phyloP scores from a whole-genome alignment of 108 stramenopile genomes.

The Nitzschia sp. region DNA sequence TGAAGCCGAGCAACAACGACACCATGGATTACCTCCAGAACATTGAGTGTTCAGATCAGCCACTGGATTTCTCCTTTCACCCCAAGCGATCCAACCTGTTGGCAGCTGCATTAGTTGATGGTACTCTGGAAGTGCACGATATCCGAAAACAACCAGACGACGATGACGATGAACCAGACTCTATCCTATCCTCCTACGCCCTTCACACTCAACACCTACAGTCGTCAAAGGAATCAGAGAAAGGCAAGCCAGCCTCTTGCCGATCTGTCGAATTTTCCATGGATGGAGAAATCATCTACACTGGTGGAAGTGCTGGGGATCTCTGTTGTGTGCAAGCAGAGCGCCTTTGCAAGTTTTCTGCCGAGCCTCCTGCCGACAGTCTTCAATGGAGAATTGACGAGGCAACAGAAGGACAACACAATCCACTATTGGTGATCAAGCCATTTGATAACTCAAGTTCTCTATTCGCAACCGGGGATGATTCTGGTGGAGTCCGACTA shows the following conservation, averaged over 20 bases:
- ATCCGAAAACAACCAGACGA: slow-evolving; percentile 31
- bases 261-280: slow-evolving; percentile 63
- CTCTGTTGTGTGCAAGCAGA: slow-evolving; percentile 63
- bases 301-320: slow-evolving; percentile 70
- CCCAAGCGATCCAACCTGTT: slow-evolving; percentile 52
- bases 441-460: slow-evolving; percentile 53
- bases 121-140: slow-evolving; percentile 80
- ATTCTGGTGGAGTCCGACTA: slow-evolving; percentile 71
- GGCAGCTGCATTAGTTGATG: slow-evolving; percentile 81
- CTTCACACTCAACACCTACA: slow-evolving; percentile 44
- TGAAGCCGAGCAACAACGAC: too few relatives aligned
- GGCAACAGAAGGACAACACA: slow-evolving; percentile 50
- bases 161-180: slow-evolving; percentile 53
- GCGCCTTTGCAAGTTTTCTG: slow-evolving; percentile 48
- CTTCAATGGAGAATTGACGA: slow-evolving; percentile 61
- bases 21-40: slow-evolving; percentile 1
- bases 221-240: slow-evolving; percentile 14
- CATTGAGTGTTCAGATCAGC: slow-evolving; percentile 81
- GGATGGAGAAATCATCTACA: slow-evolving; percentile 61
- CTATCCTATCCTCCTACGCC: slow-evolving; percentile 70
- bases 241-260: slow-evolving; percentile 45
- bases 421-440: slow-evolving; percentile 48
- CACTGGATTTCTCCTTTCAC: slow-evolving; percentile 80
- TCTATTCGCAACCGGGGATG: slow-evolving; percentile 82
- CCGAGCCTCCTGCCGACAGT: slow-evolving; percentile 26